Evolutionary conservation across 345 rosid species (phyloP).

Genomic region (Dipteronia sinensis): DNA sequence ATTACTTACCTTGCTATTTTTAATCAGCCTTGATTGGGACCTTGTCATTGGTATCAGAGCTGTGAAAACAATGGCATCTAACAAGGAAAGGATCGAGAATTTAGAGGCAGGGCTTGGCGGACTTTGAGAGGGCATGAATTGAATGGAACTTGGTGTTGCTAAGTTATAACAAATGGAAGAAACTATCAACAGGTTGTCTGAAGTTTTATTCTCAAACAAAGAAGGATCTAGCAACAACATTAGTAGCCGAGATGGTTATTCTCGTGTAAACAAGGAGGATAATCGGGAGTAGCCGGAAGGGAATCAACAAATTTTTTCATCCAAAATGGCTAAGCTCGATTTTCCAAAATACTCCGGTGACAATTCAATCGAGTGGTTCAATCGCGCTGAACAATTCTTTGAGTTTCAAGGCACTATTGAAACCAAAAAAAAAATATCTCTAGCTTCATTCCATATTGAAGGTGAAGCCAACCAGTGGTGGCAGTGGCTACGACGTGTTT

Average conservation of each 20-base stretch:
- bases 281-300: not conserved
- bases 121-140: not conserved
- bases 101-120: not conserved
- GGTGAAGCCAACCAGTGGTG: no score
- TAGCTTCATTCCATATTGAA: no score
- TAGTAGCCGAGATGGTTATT: not conserved
- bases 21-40: not conserved
- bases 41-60: not conserved
- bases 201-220: not conserved
- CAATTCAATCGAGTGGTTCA: no score
- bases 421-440: no score
- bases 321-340: not conserved
- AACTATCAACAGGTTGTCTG: not conserved
- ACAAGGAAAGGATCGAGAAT: not conserved
- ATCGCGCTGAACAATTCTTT: no score
- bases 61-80: not conserved
- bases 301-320: not conserved
- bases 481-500: no score
- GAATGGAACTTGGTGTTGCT: not conserved
- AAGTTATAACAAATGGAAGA: not conserved
- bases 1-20: not conserved
- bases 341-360: not conserved
- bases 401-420: no score
- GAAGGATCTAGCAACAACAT: not conserved
- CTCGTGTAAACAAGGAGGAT: not conserved